Base-by-base conservation (phyloP, 2,329 filamentous ascomycete species). In the Aspergillus sergii region DNA sequence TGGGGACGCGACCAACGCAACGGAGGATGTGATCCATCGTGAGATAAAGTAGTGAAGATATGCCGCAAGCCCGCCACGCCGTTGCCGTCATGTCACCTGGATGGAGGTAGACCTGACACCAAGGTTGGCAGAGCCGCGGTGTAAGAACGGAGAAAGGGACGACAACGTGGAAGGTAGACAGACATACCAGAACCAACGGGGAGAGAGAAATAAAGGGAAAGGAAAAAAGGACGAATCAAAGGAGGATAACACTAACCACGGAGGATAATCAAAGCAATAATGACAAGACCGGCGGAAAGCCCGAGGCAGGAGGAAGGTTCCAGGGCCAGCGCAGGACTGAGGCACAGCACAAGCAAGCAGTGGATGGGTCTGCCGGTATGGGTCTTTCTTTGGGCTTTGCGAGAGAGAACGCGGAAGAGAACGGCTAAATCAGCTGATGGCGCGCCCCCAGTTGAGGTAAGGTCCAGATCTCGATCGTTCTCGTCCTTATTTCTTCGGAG, bases 281-380 rank as follows among this genome's bases (percentile, higher is more conserved):
- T 55, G 34, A 39, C 26, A 55, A 14, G 51, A 55, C 51, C 51
- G 51, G 34, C 32, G 30, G 51, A 55, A 55, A 21, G 51, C 51
- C 51, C 51, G 51, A 53, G 50, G 50, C n/a, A 53, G 21, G 45
- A 36, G 48, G 55, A 61, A 46, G 58, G 67, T 62, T 64, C 63
- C 66, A 66, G 60, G 64, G 63, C 63, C 58, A 53, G 60, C 51
- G 51, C 51, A 65, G 57, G 64, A 64, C 61, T 62, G 59, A 63
- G 59, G 45, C 53, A 51, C 39, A 19, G 45, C 45, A 48, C n/a
- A 21, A 23, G 48, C 48, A 30, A 50, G 46, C 23, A 57, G 39
- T 69, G 66, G 63, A 69, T 68, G 67, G 66, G 66, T 69, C 67
- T 64, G 64, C 64, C 63, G 63, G 64, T 68, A 64, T 69, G 66